Base-by-base conservation (phyloP, 1,284 basidiomycete species). In the Trichosporon sp. region DNA sequence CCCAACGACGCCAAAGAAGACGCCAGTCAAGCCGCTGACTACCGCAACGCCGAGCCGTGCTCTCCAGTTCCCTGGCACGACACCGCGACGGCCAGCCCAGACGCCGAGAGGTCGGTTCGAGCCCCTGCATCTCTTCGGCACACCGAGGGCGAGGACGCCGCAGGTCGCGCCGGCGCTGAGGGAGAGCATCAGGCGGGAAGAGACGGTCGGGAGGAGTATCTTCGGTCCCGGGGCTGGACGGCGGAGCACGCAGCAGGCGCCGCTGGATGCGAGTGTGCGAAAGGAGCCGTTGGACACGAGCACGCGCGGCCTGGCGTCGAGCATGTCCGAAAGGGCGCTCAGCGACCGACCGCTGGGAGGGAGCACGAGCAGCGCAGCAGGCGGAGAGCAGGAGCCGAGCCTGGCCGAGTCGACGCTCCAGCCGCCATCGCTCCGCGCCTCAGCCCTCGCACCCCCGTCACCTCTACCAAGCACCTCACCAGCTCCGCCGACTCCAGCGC, bases 61-160 rank as follows among this genome's bases (percentile, higher is more conserved):
- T 23, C 72, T 77, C 16, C 54, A 61, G 11, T 70, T 71, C 59
- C 68, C 71, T 0, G 69, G 67, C 23, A 74, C 75, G 14, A 32
- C 58, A 8, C 16, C 36, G 4, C 19, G 56, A 23, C 40, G 49
- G 7, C 74, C 68, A 60, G 27, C 21, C 49, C 32, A 52, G 10
- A 34, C 64, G n/a, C 58, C 67, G 7, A 56, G 70, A 44, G 70
- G 71, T 56, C 58, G 72, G 19, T 77, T 77, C 68, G 71, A 67
- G 25, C 75, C 75, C 4, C 64, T 76, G 13, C 67, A 68, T 34
- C 61, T 73, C 16, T 32, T 77, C 10, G 70, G 68, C 19, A 77
- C 75, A 14, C 75, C 75, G 9, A 49, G 71, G 21, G 70, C 70
- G 10, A 34, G 49, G 29, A 33, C 56, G 32, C 56, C 34, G n/a